Conservation (phyloP, 176 grass and related monocot genomes). For the Saccharum officinarum region DNA sequence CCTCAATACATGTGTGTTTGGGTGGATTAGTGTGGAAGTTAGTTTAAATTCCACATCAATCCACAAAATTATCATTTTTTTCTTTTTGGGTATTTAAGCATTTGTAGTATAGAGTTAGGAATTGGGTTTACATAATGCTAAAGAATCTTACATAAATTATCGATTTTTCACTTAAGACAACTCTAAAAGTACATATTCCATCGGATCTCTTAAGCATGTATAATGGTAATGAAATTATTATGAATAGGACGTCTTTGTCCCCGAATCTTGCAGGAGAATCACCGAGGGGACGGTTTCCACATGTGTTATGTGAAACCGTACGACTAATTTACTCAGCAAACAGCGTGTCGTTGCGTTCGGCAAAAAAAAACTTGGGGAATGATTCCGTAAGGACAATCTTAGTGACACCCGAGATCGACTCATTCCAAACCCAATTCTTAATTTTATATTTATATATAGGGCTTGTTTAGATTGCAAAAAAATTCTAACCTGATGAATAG, state of each 20-base stretch:
- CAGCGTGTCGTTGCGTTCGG: neutral
- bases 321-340: neutral
- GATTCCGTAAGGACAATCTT: conserved; percentile 39
- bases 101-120: no score
- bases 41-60: no score
- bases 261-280: conserved; percentile 23
- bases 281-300: conserved; percentile 11
- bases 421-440: conserved; percentile 33
- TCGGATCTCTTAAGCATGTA: neutral
- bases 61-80: no score
- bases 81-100: no score
- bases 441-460: neutral
- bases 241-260: neutral
- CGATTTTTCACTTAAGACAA: no score
- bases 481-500: no score
- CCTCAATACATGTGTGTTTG: no score
- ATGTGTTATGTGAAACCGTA: conserved; percentile 25
- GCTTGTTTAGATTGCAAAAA: no score
- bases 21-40: no score
- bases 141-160: no score
- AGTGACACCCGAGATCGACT: conserved; percentile 34
- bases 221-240: neutral
- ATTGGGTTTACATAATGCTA: no score
- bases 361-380: neutral
- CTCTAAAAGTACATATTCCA: no score